Conservation (phyloP, 257 asterid species). For the Prunella vulgaris region DNA sequence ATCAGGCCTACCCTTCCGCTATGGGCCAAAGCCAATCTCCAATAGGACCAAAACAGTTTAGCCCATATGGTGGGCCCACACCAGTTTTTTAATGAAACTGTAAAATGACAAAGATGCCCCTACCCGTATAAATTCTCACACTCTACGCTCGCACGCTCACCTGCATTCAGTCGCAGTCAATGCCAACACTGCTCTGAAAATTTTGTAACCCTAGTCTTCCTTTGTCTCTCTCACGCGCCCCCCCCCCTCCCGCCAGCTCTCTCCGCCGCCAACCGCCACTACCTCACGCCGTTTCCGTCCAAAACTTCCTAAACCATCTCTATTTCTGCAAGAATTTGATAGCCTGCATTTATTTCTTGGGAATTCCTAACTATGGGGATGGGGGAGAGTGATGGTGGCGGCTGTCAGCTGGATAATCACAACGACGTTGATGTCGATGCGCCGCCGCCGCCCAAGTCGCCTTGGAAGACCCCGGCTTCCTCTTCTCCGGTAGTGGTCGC, state of each 20-base stretch:
- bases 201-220: slow-evolving; percentile 29
- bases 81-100: too few relatives aligned
- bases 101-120: not conserved
- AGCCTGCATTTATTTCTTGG: not conserved
- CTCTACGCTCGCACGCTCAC: not conserved
- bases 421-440: slow-evolving; percentile 37
- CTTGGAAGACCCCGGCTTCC: slow-evolving; percentile 57
- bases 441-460: slow-evolving; percentile 47
- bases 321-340: not conserved
- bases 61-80: too few relatives aligned
- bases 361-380: slow-evolving; percentile 27
- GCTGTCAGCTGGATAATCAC: slow-evolving; percentile 37
- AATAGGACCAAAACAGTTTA: too few relatives aligned
- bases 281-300: not conserved
- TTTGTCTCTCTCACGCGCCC: not conserved
- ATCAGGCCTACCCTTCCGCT: too few relatives aligned
- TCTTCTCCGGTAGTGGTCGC: slow-evolving; percentile 36
- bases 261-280: slow-evolving; percentile 16
- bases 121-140: not conserved
- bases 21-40: too few relatives aligned
- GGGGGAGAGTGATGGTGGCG: slow-evolving; percentile 48
- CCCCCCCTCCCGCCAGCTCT: slow-evolving; percentile 20
- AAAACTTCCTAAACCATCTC: not conserved
- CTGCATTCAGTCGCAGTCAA: slow-evolving; percentile 12
- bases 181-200: slow-evolving; percentile 19